Evolutionary conservation across 108 stramenopile species (phyloP).

Genomic region (Fragilariopsis cylindrus): DNA sequence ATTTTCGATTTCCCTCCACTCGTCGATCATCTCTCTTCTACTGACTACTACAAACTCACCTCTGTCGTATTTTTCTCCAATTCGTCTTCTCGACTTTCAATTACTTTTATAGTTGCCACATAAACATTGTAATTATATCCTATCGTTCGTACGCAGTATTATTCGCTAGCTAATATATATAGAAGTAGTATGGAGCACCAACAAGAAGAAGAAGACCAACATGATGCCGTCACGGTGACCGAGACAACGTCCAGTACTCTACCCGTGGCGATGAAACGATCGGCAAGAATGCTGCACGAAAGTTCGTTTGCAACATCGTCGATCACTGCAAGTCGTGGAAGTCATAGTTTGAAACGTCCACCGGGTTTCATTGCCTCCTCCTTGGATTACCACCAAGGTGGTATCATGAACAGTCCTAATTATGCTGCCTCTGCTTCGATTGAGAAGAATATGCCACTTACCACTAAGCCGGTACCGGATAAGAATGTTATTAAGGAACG

Average conservation of each 20-base stretch:
- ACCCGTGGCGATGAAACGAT: constrained; percentile 2
- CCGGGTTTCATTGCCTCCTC: constrained; percentile 18
- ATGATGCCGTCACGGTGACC: too few relatives aligned
- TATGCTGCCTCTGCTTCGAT: not conserved
- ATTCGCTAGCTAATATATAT: too few relatives aligned
- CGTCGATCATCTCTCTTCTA: too few relatives aligned
- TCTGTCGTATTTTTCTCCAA: too few relatives aligned
- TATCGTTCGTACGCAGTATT: too few relatives aligned
- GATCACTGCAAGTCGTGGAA: constrained; percentile 1
- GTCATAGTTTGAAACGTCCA: constrained; percentile 1
- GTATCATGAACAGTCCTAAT: not conserved
- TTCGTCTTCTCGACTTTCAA: too few relatives aligned
- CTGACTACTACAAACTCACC: too few relatives aligned
- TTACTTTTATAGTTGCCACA: too few relatives aligned
- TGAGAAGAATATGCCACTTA: not conserved
- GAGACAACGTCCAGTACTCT: not conserved
- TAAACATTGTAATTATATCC: too few relatives aligned
- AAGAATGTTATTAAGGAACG: not conserved
- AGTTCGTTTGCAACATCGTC: constrained; percentile 14
- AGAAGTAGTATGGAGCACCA: constrained; percentile 8
- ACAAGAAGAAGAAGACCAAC: not conserved
- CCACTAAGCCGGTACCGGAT: constrained; percentile 26
- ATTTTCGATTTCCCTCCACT: too few relatives aligned
- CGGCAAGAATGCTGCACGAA: constrained; percentile 13
- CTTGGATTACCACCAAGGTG: constrained; percentile 15